These are phyloP conservation scores for Amborella trichopoda DNA, from an alignment of 164 flowering plant genomes.

Conservation along the genomic window DNA sequence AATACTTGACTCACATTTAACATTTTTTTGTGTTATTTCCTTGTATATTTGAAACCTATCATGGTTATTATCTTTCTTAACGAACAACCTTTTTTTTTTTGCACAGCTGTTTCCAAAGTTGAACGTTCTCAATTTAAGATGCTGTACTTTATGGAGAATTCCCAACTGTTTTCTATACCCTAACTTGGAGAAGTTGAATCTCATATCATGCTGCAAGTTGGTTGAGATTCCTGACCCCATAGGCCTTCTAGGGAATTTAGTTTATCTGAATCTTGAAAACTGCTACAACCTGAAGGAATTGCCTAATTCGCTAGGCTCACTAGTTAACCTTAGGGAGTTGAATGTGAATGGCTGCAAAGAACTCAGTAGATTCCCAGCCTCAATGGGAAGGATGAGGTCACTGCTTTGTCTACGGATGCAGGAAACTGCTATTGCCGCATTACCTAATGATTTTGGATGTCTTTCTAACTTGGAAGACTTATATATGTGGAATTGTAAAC, in stretches of 20 bases:
- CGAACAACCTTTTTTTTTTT: no score
- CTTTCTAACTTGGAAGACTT: not conserved
- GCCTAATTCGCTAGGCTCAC: not conserved
- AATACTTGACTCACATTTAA: constrained; percentile 13
- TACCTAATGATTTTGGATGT: not conserved
- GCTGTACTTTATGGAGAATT: not conserved
- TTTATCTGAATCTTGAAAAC: not conserved
- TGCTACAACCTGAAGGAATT: not conserved
- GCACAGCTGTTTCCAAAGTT: no score
- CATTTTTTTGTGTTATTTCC: constrained; percentile 9
- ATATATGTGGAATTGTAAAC: not conserved
- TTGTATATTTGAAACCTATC: constrained; percentile 15
- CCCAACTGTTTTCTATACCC: not conserved
- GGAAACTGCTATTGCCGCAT: not conserved
- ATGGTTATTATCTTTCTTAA: no score
- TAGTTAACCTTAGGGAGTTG: not conserved
- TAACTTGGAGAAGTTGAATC: not conserved
- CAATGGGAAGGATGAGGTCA: not conserved
- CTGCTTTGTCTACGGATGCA: not conserved
- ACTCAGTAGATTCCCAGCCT: not conserved
- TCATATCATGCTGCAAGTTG: not conserved
- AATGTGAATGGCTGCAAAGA: not conserved
- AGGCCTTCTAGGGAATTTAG: not conserved
- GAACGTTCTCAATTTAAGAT: not conserved
- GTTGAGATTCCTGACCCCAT: not conserved